Conservation (phyloP, 257 asterid genomes). For the Solanum chaucha region DNA sequence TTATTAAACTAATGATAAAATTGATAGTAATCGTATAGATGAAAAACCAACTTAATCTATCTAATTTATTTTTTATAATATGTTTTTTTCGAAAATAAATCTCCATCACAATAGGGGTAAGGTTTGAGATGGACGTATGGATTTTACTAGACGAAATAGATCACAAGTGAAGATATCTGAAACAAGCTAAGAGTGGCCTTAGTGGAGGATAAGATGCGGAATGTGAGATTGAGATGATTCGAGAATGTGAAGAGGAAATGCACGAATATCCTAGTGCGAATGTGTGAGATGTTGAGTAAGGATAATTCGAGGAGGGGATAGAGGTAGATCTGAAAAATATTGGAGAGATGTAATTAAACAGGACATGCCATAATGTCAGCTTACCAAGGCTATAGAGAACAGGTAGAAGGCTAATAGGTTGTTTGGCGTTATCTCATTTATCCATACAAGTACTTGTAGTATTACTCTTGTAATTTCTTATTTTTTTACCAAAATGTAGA, state of each 20-base stretch:
- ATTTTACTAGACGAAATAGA: neutral
- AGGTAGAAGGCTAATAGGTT: neutral
- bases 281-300: neutral
- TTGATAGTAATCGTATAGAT: neutral
- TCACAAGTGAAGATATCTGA: neutral
- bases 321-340: fast-evolving
- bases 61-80: neutral
- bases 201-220: neutral
- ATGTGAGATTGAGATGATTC: neutral
- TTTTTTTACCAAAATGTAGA: neutral
- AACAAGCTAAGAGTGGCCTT: neutral
- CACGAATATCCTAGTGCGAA: fast-evolving
- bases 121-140: neutral
- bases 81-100: fast-evolving
- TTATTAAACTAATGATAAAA: neutral
- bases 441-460: neutral
- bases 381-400: neutral
- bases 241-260: neutral
- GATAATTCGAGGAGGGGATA: neutral
- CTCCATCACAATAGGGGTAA: neutral
- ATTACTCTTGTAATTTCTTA: neutral
- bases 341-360: too few relatives aligned
- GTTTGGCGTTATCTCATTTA: neutral
- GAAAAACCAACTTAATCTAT: neutral
- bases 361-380: fast-evolving